phyloP scores from a whole-genome alignment of 169 alveolate genomes.

The Plasmodium relictum region DNA sequence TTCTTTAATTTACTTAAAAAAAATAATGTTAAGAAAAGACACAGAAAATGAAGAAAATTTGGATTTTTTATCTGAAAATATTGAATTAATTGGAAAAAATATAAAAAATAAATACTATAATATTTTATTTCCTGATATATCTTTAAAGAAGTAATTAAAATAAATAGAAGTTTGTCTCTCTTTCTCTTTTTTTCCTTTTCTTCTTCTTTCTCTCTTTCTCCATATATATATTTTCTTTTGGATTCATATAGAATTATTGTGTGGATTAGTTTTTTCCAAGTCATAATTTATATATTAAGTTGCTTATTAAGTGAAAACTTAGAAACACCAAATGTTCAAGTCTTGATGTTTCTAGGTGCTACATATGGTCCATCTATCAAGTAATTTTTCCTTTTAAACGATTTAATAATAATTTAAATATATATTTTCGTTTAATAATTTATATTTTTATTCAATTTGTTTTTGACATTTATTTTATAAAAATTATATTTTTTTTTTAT shows the following conservation, averaged over 20 bases:
- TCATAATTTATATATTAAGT: slow-evolving; percentile 65
- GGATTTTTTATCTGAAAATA: slow-evolving; percentile 21
- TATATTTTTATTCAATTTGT: neutral
- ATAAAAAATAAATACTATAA: slow-evolving; percentile 22
- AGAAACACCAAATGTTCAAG: slow-evolving; percentile 42
- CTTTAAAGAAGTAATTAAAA: slow-evolving; percentile 38
- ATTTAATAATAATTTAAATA: neutral
- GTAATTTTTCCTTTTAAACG: slow-evolving; percentile 15
- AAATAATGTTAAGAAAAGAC: slow-evolving; percentile 35
- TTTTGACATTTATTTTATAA: neutral
- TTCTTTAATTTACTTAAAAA: neutral
- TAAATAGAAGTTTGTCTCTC: no score
- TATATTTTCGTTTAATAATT: neutral
- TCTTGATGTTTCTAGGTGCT: slow-evolving; percentile 71
- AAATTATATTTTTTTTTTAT: neutral
- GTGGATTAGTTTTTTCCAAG: slow-evolving; percentile 68
- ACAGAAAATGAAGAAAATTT: slow-evolving; percentile 12
- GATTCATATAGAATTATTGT: slow-evolving; percentile 53
- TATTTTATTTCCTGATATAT: slow-evolving; percentile 44
- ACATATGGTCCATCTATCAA: slow-evolving; percentile 67
- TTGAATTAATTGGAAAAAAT: slow-evolving; percentile 16
- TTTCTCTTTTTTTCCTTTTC: no score
- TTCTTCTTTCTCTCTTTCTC: no score
- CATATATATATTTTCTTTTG: neutral
- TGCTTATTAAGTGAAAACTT: slow-evolving; percentile 71